phyloP scores from a whole-genome alignment of 2,329 filamentous ascomycete species.

The Colletotrichum sidae region DNA sequence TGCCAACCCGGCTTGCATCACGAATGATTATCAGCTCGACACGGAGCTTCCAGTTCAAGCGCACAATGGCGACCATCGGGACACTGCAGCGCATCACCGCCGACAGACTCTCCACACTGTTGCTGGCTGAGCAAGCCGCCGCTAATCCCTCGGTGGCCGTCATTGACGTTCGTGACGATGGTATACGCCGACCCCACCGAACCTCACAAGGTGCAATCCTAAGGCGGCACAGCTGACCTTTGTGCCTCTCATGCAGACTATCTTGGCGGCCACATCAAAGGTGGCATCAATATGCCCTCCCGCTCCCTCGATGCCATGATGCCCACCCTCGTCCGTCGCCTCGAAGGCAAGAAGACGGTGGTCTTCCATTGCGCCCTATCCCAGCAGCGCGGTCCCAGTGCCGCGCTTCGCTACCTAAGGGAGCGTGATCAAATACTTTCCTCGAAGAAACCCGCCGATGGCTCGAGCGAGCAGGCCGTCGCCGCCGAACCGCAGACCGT shows the following conservation, averaged over 20 bases:
- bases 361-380: conserved; percentile 95
- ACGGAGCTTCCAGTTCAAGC: conserved; percentile 10
- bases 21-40: conserved; percentile 9
- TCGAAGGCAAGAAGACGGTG: conserved; percentile 83
- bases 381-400: conserved; percentile 88
- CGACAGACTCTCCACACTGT: conserved; percentile 73
- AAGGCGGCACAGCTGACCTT: background rate
- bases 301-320: conserved; percentile 78
- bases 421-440: conserved; percentile 68
- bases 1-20: background rate
- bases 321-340: conserved; percentile 83
- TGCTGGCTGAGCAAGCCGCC: conserved; percentile 62
- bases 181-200: conserved; percentile 54
- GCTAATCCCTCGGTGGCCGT: conserved; percentile 70
- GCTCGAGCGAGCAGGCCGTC: conserved; percentile 16
- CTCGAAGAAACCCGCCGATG: conserved; percentile 28
- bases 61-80: conserved; percentile 66
- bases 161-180: conserved; percentile 89
- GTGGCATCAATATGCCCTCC: conserved; percentile 81
- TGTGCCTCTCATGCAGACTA: conserved; percentile 69
- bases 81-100: conserved; percentile 76
- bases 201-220: background rate
- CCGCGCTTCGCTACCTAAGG: conserved; percentile 82
- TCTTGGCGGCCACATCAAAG: conserved; percentile 88
- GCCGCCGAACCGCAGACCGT: conserved; percentile 73